phyloP scores from a whole-genome alignment of 257 asterid genomes.

The Petunia secreta region DNA sequence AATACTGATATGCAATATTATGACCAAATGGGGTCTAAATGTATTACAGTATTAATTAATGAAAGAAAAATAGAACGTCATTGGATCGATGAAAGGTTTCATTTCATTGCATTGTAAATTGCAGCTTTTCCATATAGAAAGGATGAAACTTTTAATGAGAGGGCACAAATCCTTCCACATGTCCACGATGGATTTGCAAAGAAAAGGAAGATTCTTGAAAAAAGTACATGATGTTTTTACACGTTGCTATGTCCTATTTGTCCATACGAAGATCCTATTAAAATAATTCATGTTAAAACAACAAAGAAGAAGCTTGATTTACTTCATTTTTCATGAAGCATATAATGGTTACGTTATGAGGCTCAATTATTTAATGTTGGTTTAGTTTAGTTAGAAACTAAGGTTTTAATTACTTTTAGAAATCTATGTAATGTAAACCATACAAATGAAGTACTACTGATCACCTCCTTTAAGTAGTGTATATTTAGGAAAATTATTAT shows the following conservation, averaged over 20 bases:
- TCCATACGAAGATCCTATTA: background rate
- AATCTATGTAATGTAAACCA: too few relatives aligned
- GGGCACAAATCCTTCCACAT: background rate
- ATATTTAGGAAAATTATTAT: too few relatives aligned
- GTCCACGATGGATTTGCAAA: background rate
- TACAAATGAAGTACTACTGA: too few relatives aligned
- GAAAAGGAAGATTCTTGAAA: background rate
- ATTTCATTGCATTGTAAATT: background rate
- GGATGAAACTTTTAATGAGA: background rate
- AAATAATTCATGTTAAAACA: too few relatives aligned
- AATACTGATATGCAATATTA: too few relatives aligned
- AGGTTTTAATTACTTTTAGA: too few relatives aligned
- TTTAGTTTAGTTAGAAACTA: too few relatives aligned
- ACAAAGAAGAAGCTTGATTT: background rate
- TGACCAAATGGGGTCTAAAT: background rate
- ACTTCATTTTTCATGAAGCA: background rate
- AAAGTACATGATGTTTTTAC: background rate
- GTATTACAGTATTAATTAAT: too few relatives aligned
- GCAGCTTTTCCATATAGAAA: background rate
- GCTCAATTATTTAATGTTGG: too few relatives aligned
- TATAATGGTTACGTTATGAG: background rate
- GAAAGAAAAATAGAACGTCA: background rate
- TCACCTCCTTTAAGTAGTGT: too few relatives aligned
- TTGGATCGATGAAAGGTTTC: background rate
- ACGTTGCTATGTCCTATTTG: background rate